Evolutionary conservation across 805 yeast genomes (phyloP).

Genomic region (Teunomyces aglyptinius): DNA sequence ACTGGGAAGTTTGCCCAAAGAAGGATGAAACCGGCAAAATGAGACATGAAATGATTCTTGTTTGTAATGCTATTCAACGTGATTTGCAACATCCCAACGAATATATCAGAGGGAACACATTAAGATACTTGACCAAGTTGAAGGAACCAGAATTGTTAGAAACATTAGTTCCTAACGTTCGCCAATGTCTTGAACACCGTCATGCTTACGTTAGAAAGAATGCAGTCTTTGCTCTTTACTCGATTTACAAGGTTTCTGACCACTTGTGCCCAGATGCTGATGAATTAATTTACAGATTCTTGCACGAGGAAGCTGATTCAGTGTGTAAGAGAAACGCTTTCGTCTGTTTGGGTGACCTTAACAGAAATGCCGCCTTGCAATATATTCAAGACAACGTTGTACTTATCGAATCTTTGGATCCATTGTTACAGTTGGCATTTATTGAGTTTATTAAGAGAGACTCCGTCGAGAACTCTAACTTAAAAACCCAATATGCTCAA

Average conservation of each 20-base stretch:
- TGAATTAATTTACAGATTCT: constrained; percentile 69
- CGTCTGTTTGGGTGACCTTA: constrained; percentile 76
- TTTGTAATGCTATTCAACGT: constrained; percentile 95
- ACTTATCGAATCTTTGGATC: constrained; percentile 65
- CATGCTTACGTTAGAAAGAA: constrained; percentile 98
- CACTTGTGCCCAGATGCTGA: constrained; percentile 96
- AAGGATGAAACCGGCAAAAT: constrained; percentile 83
- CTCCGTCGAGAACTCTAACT: constrained; percentile 58
- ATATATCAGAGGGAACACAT: constrained; percentile 91
- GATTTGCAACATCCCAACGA: constrained; percentile 98
- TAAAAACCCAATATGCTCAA: constrained; percentile 69
- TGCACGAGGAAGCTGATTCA: constrained; percentile 83
- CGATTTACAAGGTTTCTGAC: constrained; percentile 78
- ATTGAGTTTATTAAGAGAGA: constrained; percentile 90
- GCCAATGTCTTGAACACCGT: constrained; percentile 90
- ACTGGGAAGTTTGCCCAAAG: constrained; percentile 98
- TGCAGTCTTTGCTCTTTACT: constrained; percentile 86
- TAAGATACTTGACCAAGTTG: constrained; percentile 86
- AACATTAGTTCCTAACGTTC: constrained; percentile 89
- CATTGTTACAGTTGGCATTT: constrained; percentile 82
- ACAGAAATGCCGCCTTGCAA: constrained; percentile 79
- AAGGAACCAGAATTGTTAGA: constrained; percentile 92
- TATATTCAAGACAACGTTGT: constrained; percentile 72
- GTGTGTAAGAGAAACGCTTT: constrained; percentile 96
- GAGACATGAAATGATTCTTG: constrained; percentile 97